Percentiles rank a stretch among this genome's conserved stretches.
Evolutionary conservation across 257 asterid species (phyloP).

Genomic region (Linaria vulgaris): DNA sequence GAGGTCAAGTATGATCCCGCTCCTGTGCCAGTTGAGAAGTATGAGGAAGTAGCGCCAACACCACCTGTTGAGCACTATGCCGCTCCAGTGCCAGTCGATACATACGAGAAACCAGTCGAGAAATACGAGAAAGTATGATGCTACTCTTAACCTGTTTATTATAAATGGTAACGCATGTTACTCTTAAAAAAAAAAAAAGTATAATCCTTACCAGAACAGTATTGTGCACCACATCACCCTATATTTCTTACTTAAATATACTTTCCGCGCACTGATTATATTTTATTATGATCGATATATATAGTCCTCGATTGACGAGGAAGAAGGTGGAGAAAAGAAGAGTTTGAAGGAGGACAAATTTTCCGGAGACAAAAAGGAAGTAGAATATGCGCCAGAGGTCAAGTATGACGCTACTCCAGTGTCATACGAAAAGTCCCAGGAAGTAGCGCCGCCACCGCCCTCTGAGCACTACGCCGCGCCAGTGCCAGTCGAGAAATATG

Average conservation of each 20-base stretch:
- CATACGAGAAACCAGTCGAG: no score
- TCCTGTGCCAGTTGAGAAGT: conserved; percentile 28
- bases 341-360: conserved; percentile 55
- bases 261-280: background rate
- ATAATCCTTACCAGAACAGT: no score
- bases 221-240: no score
- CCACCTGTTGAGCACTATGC: conserved; percentile 19
- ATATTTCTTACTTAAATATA: no score
- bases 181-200: no score
- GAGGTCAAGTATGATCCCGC: conserved; percentile 35
- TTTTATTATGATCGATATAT: no score
- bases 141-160: no score
- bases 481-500: no score
- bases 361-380: conserved; percentile 44
- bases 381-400: conserved; percentile 28
- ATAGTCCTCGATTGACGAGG: conserved; percentile 77
- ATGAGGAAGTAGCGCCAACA: conserved; percentile 19
- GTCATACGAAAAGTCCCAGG: conserved; percentile 53
- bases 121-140: no score
- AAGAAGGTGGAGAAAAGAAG: conserved; percentile 65
- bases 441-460: conserved; percentile 32
- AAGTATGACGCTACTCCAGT: conserved; percentile 28
- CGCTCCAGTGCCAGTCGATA: background rate
- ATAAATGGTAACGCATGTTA: no score
- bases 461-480: conserved; percentile 30